A percentile compares a stretch with the other conserved stretches of the same genome.
phyloP scores from a whole-genome alignment of 352 stramenopile species.

The Phytophthora colocasiae region DNA sequence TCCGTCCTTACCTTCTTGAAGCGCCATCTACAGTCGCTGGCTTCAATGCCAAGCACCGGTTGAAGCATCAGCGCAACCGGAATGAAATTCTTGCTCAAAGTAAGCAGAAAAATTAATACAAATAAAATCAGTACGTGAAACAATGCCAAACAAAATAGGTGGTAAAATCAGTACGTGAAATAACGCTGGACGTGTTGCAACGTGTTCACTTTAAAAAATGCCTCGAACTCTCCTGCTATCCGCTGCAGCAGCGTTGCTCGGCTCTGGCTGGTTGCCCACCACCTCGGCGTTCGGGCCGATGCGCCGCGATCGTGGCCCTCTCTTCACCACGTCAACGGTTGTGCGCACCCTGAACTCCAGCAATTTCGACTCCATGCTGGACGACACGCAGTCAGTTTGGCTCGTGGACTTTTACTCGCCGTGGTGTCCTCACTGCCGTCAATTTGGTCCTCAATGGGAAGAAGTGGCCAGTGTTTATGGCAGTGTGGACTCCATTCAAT shows the following conservation, averaged over 20 bases:
- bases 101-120: too few relatives aligned
- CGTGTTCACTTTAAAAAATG: conserved; percentile 3
- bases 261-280: conserved; percentile 4
- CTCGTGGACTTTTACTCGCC: conserved; percentile 84
- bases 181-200: neutral
- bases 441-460: conserved; percentile 73
- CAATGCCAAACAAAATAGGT: too few relatives aligned
- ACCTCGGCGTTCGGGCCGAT: conserved; percentile 5
- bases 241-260: conserved; percentile 1
- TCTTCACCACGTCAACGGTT: conserved; percentile 25
- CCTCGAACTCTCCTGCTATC: conserved; percentile 6
- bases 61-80: too few relatives aligned
- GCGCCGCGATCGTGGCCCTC: conserved; percentile 14
- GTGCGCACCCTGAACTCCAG: conserved; percentile 36
- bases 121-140: neutral
- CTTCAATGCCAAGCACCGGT: too few relatives aligned
- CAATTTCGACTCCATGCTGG: conserved; percentile 49
- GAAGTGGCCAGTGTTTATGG: conserved; percentile 65
- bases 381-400: conserved; percentile 64
- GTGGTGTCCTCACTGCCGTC: conserved; percentile 79
- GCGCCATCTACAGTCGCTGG: too few relatives aligned
- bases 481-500: conserved; percentile 48
- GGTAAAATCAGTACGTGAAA: neutral
- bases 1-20: too few relatives aligned
- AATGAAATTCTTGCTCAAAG: too few relatives aligned